Percentiles rank a stretch among this genome's conserved stretches.
These are phyloP conservation scores for Torulaspora pretoriensis DNA, from an alignment of 1,139 yeast genomes.

Conservation along the genomic window DNA sequence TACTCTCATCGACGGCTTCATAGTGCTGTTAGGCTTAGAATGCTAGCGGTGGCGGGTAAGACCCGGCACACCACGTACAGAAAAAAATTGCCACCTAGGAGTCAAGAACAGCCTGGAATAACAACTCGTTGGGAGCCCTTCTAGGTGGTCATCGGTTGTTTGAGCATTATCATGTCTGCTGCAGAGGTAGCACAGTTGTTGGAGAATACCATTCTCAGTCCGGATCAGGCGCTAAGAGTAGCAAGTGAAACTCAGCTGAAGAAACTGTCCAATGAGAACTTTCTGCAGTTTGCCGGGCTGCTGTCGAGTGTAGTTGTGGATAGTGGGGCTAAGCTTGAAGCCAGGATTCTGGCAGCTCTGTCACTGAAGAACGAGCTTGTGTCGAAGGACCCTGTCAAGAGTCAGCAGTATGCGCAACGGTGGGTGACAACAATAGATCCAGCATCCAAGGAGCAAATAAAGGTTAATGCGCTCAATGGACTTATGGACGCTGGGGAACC, in stretches of 20 bases:
- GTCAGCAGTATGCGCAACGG: constrained; percentile 49
- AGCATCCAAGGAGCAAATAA: constrained; percentile 58
- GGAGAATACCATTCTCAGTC: constrained; percentile 70
- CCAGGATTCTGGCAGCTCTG: constrained; percentile 87
- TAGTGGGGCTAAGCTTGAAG: constrained; percentile 66
- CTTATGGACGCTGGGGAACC: constrained; percentile 54
- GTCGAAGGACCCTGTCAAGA: constrained; percentile 60
- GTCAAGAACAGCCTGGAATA: not conserved
- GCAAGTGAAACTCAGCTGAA: constrained; percentile 78
- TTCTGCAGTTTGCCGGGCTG: constrained; percentile 65
- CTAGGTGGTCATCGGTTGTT: not conserved
- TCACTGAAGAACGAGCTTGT: constrained; percentile 83
- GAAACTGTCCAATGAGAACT: constrained; percentile 70
- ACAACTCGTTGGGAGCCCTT: not conserved
- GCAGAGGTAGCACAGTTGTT: constrained; percentile 67
- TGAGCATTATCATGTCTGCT: constrained; percentile 19
- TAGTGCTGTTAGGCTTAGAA: too few species aligned
- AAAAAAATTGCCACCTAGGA: constrained; percentile 6
- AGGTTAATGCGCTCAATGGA: constrained; percentile 60
- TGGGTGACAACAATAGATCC: constrained; percentile 45
- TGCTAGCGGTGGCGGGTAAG: too few species aligned
- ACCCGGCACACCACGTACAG: too few species aligned
- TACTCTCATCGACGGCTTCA: not conserved
- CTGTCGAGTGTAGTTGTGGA: constrained; percentile 71
- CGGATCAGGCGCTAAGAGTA: constrained; percentile 62